Evolutionary conservation across 2,329 filamentous ascomycete species (phyloP).

Genomic region (Pestalotiopsis sp.): DNA sequence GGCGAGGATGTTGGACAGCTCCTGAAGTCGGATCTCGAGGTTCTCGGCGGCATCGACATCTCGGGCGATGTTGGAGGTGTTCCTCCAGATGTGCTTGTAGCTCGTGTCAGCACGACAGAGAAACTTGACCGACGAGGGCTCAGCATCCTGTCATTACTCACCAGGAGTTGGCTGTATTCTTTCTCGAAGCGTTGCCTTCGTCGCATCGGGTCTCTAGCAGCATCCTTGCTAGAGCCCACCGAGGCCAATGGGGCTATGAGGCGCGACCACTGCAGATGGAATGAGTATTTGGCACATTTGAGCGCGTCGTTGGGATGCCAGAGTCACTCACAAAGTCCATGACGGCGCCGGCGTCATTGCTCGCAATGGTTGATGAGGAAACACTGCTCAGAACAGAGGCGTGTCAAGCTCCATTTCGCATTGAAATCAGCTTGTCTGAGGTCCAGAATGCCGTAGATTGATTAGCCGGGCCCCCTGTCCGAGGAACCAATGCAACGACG

Average conservation of each 20-base stretch:
- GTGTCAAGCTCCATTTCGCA: slow-evolving; percentile 12
- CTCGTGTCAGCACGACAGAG: background rate
- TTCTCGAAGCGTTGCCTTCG: slow-evolving; percentile 69
- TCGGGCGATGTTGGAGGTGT: slow-evolving; percentile 59
- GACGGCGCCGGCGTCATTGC: slow-evolving; percentile 50
- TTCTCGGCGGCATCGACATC: slow-evolving; percentile 65
- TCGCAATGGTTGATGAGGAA: slow-evolving; percentile 18
- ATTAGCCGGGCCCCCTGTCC: slow-evolving; percentile 9
- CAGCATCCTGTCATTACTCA: slow-evolving; percentile 33
- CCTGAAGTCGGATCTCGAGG: slow-evolving; percentile 64
- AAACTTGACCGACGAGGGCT: slow-evolving; percentile 9
- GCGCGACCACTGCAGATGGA: slow-evolving; percentile 62
- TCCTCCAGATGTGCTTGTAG: slow-evolving; percentile 60
- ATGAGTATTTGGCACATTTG: slow-evolving; percentile 18
- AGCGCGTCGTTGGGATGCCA: background rate
- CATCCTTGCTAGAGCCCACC: slow-evolving; percentile 58
- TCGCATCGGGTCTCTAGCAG: slow-evolving; percentile 63
- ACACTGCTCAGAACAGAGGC: slow-evolving; percentile 6
- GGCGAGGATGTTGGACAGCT: slow-evolving; percentile 73
- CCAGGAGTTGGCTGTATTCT: slow-evolving; percentile 65
- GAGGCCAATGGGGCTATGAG: slow-evolving; percentile 65
- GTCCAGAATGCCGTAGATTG: slow-evolving; percentile 1
- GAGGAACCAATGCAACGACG: slow-evolving; percentile 3
- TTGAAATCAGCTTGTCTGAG: slow-evolving; percentile 14
- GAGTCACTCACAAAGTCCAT: slow-evolving; percentile 57